Percentiles rank a stretch among this genome's conserved stretches.
Evolutionary conservation across 177 flowering plant species (phyloP).

Genomic region (Telopea speciosissima): DNA sequence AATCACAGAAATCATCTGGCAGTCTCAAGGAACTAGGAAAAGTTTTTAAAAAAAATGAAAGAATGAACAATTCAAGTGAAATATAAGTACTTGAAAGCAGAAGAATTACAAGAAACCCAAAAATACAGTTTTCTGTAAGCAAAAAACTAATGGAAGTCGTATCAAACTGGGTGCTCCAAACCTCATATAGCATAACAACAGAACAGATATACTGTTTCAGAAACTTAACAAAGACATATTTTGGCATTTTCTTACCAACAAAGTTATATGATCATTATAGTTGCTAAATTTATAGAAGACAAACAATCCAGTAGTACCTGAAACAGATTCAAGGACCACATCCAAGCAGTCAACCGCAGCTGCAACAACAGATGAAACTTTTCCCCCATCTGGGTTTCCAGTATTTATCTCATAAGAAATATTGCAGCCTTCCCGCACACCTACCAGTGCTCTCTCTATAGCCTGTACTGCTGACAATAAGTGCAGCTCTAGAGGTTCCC

Average conservation of each 20-base stretch:
- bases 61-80: not conserved
- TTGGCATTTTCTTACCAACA: not conserved
- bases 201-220: not conserved
- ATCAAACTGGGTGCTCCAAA: not conserved
- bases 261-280: not conserved
- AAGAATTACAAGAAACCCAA: not conserved
- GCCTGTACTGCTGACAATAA: constrained; percentile 51
- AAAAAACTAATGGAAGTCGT: not conserved
- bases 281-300: not conserved
- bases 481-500: constrained; percentile 52
- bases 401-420: constrained; percentile 40
- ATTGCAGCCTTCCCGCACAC: constrained; percentile 43
- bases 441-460: constrained; percentile 79
- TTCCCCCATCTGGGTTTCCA: constrained; percentile 52
- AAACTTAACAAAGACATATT: not conserved
- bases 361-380: constrained; percentile 59
- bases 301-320: constrained; percentile 42
- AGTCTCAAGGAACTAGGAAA: no score
- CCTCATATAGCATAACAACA: not conserved
- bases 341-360: constrained; percentile 86
- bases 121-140: not conserved
- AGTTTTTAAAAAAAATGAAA: no score
- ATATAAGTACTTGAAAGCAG: not conserved
- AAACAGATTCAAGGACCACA: constrained; percentile 62
- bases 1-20: not conserved